These are phyloP conservation scores for Barbatosphaeria neglecta DNA, from an alignment of 495 filamentous ascomycete genomes.

Conservation along the genomic window DNA sequence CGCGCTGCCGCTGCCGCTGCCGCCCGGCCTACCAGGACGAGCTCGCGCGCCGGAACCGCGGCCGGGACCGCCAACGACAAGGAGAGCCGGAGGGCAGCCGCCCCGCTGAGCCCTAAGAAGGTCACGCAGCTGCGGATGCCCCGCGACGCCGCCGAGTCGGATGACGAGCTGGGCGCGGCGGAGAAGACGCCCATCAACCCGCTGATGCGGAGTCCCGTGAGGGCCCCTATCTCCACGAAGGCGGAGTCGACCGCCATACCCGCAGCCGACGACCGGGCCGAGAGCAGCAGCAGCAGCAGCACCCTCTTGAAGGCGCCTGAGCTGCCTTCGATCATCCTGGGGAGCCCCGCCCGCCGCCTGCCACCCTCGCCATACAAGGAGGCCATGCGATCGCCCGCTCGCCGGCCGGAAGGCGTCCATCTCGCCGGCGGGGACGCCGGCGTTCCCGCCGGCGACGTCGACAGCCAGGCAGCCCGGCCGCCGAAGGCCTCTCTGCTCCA, in stretches of 20 bases:
- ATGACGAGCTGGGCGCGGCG: constrained; percentile 41
- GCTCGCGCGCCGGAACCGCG: background rate
- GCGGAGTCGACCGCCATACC: constrained; percentile 5
- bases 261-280: background rate
- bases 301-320: constrained; percentile 10
- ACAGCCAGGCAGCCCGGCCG: constrained; percentile 7
- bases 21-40: constrained; percentile 6
- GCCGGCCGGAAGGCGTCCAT: constrained; percentile 36
- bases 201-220: constrained; percentile 36
- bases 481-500: constrained; percentile 31
- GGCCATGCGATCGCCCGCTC: constrained; percentile 33
- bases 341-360: constrained; percentile 35
- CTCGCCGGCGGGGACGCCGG: constrained; percentile 32
- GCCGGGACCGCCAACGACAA: constrained; percentile 2
- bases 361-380: constrained; percentile 38
- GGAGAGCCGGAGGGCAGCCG: constrained; percentile 11
- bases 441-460: constrained; percentile 26
- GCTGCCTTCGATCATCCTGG: constrained; percentile 17
- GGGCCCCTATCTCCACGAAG: constrained; percentile 18
- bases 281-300: background rate
- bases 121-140: constrained; percentile 34
- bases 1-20: constrained; percentile 7
- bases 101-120: constrained; percentile 44
- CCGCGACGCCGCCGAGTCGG: constrained; percentile 26
- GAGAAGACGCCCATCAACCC: constrained; percentile 37